Conservation (phyloP, 1,139 yeast genomes). For the Suhomyces maxii region DNA sequence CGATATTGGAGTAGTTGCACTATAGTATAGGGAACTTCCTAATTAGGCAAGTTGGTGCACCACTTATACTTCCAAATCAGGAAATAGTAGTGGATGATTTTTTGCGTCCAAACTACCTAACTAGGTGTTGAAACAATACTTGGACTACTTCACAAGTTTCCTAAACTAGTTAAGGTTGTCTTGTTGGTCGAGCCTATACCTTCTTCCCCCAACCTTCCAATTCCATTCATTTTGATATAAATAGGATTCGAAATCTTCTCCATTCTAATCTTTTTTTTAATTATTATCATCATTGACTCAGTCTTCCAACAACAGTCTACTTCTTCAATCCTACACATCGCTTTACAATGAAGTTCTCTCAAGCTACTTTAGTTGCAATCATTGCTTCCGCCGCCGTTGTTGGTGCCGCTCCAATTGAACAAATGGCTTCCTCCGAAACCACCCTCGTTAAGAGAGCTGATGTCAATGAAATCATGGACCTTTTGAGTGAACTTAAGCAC, state of each 20-base stretch:
- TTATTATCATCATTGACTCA: slow-evolving; percentile 9
- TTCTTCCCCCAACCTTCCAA: neutral
- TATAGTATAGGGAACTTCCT: slow-evolving; percentile 9
- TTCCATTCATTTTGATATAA: slow-evolving; percentile 5
- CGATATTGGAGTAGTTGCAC: neutral
- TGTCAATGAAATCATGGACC: slow-evolving; percentile 33
- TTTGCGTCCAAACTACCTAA: slow-evolving; percentile 8
- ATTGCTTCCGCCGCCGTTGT: slow-evolving; percentile 42
- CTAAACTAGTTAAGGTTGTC: slow-evolving; percentile 9
- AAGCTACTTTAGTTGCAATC: slow-evolving; percentile 44
- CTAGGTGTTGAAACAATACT: slow-evolving; percentile 7
- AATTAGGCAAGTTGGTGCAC: slow-evolving; percentile 11
- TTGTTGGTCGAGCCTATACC: neutral
- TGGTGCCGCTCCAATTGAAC: slow-evolving; percentile 41
- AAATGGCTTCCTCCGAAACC: slow-evolving; percentile 16
- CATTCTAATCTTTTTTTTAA: slow-evolving; percentile 3
- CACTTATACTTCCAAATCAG: slow-evolving; percentile 13
- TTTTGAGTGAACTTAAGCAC: slow-evolving; percentile 35
- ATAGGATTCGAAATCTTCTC: slow-evolving; percentile 2
- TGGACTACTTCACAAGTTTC: slow-evolving; percentile 5
- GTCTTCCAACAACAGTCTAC: slow-evolving; percentile 6
- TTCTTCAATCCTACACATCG: slow-evolving; percentile 3
- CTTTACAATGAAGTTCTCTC: slow-evolving; percentile 42
- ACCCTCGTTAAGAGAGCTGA: slow-evolving; percentile 41
- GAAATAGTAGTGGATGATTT: slow-evolving; percentile 6